A percentile compares a stretch with the other conserved stretches of the same genome.
Conservation (phyloP, 1,139 yeast species). For the Debaryomyces sp. region DNA sequence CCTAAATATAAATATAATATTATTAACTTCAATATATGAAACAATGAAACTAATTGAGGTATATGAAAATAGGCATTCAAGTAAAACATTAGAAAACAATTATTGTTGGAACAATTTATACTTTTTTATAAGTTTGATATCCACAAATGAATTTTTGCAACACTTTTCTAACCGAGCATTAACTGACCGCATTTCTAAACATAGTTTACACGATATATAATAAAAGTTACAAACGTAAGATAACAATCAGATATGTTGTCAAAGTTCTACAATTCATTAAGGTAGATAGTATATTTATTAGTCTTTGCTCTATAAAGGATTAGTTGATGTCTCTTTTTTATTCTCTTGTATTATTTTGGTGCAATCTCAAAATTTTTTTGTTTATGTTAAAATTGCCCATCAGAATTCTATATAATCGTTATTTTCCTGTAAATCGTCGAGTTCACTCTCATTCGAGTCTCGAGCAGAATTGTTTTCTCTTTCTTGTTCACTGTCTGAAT, state of each 20-base stretch:
- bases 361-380: background rate
- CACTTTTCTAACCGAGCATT: slow-evolving; percentile 4
- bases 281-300: background rate
- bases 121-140: slow-evolving; percentile 1
- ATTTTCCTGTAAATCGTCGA: slow-evolving; percentile 32
- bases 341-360: background rate
- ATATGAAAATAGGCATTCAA: background rate
- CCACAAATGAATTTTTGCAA: slow-evolving; percentile 8
- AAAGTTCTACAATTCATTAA: background rate
- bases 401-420: slow-evolving; percentile 24
- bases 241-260: background rate
- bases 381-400: slow-evolving; percentile 1
- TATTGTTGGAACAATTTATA: background rate
- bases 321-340: background rate
- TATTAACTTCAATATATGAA: background rate
- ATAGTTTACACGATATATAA: background rate
- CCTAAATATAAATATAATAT: background rate
- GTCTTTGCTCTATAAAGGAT: background rate
- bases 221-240: background rate
- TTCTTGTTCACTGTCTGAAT: slow-evolving; percentile 24
- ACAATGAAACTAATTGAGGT: background rate
- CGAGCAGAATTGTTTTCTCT: slow-evolving; percentile 18
- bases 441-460: slow-evolving; percentile 6
- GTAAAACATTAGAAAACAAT: background rate
- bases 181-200: background rate